Conservation (phyloP, 2,329 filamentous ascomycete species). For the Leptographium flavum region DNA sequence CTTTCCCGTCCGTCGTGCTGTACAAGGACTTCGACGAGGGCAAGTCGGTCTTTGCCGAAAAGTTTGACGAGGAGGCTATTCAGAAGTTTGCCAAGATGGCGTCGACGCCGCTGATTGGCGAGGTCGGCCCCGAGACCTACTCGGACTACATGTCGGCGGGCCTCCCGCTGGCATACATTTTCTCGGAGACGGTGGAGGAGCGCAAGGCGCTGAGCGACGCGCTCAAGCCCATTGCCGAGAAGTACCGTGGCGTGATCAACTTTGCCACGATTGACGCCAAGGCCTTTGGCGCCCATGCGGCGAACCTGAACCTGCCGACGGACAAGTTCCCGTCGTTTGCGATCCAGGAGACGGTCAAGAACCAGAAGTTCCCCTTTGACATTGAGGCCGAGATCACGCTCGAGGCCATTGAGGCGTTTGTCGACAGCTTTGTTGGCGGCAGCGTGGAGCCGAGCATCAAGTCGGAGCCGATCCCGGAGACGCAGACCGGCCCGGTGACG, state of each 20-base stretch:
- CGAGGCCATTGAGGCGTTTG: conserved; percentile 62
- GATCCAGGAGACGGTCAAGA: conserved; percentile 90
- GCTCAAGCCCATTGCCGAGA: conserved; percentile 76
- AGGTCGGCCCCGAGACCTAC: conserved; percentile 96
- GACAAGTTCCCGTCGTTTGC: conserved; percentile 95
- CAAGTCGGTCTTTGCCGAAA: conserved; percentile 70
- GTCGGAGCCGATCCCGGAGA: conserved; percentile 92
- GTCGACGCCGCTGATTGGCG: conserved; percentile 81
- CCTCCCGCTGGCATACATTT: conserved; percentile 92
- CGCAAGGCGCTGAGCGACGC: conserved; percentile 61
- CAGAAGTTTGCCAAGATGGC: conserved; percentile 71
- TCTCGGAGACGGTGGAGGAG: conserved; percentile 84
- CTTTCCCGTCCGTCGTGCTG: conserved; percentile 73
- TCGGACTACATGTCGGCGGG: conserved; percentile 84
- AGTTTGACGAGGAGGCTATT: conserved; percentile 71
- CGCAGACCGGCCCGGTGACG: conserved; percentile 75
- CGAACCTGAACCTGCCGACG: conserved; percentile 92
- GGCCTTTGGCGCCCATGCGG: conserved; percentile 84
- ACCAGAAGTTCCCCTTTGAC: conserved; percentile 93
- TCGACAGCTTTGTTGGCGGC: conserved; percentile 70
- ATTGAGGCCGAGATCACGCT: conserved; percentile 65
- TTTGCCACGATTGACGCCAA: conserved; percentile 96
- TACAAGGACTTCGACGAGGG: conserved; percentile 98
- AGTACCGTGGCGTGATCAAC: conserved; percentile 90
- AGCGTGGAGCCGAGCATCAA: conserved; percentile 95